Conservation (phyloP, 495 filamentous ascomycete genomes). For the Margaritispora aquatica region DNA sequence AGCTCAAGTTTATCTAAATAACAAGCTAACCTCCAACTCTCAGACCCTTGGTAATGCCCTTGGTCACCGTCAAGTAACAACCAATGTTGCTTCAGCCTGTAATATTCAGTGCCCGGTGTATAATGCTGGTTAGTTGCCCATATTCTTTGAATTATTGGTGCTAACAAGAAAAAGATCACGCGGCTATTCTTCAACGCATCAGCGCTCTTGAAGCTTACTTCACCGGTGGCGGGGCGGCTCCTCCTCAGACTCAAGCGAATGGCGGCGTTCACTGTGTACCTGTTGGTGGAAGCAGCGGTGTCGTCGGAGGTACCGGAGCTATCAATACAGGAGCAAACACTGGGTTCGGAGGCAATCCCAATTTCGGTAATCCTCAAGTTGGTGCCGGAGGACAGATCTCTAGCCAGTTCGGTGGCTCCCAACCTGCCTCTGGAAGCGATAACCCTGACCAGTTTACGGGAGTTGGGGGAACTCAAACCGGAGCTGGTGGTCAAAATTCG, state of each 20-base stretch:
- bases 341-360: neutral
- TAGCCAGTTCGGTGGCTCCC: neutral
- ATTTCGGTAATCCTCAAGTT: neutral
- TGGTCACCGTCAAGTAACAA: neutral
- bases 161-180: neutral
- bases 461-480: neutral
- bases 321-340: neutral
- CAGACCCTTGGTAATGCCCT: neutral
- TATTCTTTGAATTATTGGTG: neutral
- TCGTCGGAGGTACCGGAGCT: neutral
- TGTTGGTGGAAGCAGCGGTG: neutral
- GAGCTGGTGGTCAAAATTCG: neutral
- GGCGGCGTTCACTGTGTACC: neutral
- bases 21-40: neutral
- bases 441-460: neutral
- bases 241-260: neutral
- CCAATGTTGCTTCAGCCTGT: neutral
- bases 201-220: neutral
- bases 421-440: neutral
- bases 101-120: neutral
- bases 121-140: neutral
- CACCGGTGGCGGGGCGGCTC: neutral
- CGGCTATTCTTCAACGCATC: neutral
- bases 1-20: no score
- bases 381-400: neutral